phyloP scores from a whole-genome alignment of 2,329 filamentous ascomycete species.

The Rasamsonia emersonii region DNA sequence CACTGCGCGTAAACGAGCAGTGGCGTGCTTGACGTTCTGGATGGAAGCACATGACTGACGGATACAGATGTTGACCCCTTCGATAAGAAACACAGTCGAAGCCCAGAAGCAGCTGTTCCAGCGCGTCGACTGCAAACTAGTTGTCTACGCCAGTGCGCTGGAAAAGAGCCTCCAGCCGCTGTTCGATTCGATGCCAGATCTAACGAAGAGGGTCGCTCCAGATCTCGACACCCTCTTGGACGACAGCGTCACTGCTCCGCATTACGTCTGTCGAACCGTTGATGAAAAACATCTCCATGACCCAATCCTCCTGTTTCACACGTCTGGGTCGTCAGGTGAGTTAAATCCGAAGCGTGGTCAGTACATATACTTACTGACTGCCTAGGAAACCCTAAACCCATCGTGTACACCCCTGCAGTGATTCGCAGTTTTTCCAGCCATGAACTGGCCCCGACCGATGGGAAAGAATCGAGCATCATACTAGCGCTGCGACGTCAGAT shows the following conservation, averaged over 20 bases:
- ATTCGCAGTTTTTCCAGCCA: conserved; percentile 1
- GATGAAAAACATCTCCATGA: conserved; percentile 7
- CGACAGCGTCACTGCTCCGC: conserved; percentile 3
- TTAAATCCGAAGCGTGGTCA: too few species aligned
- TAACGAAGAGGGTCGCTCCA: conserved; percentile 2
- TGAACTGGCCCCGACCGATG: conserved; percentile 4
- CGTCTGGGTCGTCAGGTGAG: conserved; percentile 9
- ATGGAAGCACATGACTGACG: not conserved
- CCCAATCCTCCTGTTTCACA: conserved; percentile 7
- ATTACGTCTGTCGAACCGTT: conserved; percentile 3
- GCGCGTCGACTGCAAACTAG: conserved; percentile 4
- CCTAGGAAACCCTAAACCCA: conserved; percentile 9
- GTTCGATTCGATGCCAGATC: conserved; percentile 4
- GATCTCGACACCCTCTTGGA: conserved; percentile 3
- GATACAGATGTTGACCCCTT: conserved; percentile 8
- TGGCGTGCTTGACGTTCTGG: too few species aligned
- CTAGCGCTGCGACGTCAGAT: not conserved
- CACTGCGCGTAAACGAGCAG: too few species aligned
- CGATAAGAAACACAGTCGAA: conserved; percentile 8
- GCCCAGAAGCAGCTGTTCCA: conserved; percentile 8
- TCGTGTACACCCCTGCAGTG: conserved; percentile 5
- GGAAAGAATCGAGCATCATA: conserved; percentile 1
- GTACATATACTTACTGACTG: too few species aligned
- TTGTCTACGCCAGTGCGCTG: conserved; percentile 7
- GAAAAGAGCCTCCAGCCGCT: conserved; percentile 7